Base-by-base conservation (phyloP, 257 asterid species). In the Vinca minor region DNA sequence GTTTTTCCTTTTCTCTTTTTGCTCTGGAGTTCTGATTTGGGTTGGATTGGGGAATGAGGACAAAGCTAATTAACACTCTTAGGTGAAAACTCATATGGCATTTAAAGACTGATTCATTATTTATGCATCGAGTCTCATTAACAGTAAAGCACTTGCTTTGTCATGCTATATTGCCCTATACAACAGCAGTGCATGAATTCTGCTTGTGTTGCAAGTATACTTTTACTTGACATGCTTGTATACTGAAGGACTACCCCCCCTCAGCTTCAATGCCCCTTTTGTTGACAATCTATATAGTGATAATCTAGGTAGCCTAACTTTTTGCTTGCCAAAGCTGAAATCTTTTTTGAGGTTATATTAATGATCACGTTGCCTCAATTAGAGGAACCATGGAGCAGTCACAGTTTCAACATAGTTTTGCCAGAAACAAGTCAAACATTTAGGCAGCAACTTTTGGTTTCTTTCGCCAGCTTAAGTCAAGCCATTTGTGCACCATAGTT, bases 91-190 rank as follows among this genome's bases (percentile, higher is more conserved):
- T 31, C 26, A 29, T 13, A 55, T 8, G 25, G 5, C 10, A 4
- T 20, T 39, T n/a, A 6, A 29, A 41, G 20, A 62, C 2, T 26
- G 38, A 26, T 25, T 39, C 14, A 10, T 14, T 1, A 42, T 62
- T 60, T 42, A 8, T 42, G 54, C 54, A 62, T 25, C 6, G 5
- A 42, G 50, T 62, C 39, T 62, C 65, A 25, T 61, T 8, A 31
- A 28, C 41, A 12, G 11, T 38, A 38, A 12, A 39, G 29, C 48
- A 17, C 32, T 9, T 50, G 17, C 3, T 15, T 34, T 46, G 8
- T 31, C 25, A 41, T 56, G 15, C 62, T 54, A 15, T 34, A 8
- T 56, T 55, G 21, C 62, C 2, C 62, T 17, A 32, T 18, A 8
- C 18, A 9, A 34, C 21, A n/a, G 41, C 31, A 20, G 25, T 11